Conservation (phyloP, 169 alveolate genomes). For the Babesia sp. region DNA sequence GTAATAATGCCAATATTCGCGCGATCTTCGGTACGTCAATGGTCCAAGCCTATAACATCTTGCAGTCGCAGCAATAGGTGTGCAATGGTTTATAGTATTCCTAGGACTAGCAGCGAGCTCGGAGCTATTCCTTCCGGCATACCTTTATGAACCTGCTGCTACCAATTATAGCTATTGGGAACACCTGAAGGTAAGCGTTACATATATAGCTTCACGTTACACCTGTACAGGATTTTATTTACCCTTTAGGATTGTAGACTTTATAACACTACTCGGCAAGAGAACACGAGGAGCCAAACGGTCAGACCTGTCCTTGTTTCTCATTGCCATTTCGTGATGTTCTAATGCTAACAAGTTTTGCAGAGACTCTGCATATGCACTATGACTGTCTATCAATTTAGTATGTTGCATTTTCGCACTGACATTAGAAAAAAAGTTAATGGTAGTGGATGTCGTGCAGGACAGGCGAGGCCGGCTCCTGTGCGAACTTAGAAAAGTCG, state of each 20-base stretch:
- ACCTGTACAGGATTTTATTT: conserved; percentile 49
- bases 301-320: conserved; percentile 16
- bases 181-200: conserved; percentile 37
- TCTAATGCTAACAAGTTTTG: conserved; percentile 30
- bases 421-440: background rate
- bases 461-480: conserved; percentile 9
- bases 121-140: conserved; percentile 57
- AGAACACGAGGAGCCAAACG: conserved; percentile 9
- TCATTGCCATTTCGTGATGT: conserved; percentile 4
- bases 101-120: conserved; percentile 53
- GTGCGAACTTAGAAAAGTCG: conserved; percentile 55
- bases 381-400: background rate
- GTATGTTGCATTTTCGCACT: conserved; percentile 2
- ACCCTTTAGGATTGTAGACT: conserved; percentile 54
- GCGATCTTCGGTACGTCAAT: conserved; percentile 41
- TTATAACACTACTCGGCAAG: conserved; percentile 31
- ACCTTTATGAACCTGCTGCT: conserved; percentile 65
- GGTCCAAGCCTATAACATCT: too few species aligned
- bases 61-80: conserved; percentile 35
- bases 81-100: conserved; percentile 52
- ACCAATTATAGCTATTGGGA: conserved; percentile 31
- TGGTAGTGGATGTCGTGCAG: conserved; percentile 26
- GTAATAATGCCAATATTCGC: conserved; percentile 53
- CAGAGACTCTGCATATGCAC: conserved; percentile 9
- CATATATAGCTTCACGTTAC: background rate